Evolutionary conservation across 1,284 basidiomycete genomes (phyloP), one percentile per base, ranked within the genome.

Genomic region (Xerocomus minutiporus): DNA sequence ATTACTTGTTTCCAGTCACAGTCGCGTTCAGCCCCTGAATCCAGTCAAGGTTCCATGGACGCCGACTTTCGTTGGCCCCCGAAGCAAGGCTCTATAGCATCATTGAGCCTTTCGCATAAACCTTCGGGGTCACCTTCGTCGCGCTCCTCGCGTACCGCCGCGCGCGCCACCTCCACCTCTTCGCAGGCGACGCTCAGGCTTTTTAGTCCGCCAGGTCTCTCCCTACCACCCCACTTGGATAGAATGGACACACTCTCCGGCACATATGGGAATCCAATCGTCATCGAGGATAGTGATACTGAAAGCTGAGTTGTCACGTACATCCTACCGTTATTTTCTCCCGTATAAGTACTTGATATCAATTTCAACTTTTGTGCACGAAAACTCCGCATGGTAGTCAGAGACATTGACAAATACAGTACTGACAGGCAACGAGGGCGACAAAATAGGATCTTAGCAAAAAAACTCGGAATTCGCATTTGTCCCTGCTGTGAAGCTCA

Each of bases 231-330:
- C 4, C 54, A 29, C 15, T 44, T 47, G 36, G 48, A 54, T 29
- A 44, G 41, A 31, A 53, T 44, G 5, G 32, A 26, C 29, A 7
- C 36, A 28, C 34, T 39, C 13, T 51, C 40, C 4, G 63, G 63
- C 38, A 58, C 55, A 1, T 38, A 40, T 50, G 52, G 20, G 34
- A 56, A 64, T 28, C 67, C 67, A 23, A 68, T 66, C 15, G 15
- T 67, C 20, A 41, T 64, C 15, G 60, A 62, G 36, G 64, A 67
- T 44, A 59, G 53, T 53, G 59, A 58, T 8, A 47, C 39, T 6
- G 63, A 59, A 41, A 8, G 43, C 26, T 57, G 31, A 54, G 39
- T 43, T 36, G 23, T 29, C 13, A n/a, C 2, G 23, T 31, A 9
- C 36, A 23, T 52, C 41, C 26, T 45, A 7, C 8, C 40, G 15